A percentile compares a stretch with the other conserved stretches of the same genome.
These are phyloP conservation scores for Chlorella ohadii DNA, from an alignment of 139 green algal species.

Conservation along the genomic window DNA sequence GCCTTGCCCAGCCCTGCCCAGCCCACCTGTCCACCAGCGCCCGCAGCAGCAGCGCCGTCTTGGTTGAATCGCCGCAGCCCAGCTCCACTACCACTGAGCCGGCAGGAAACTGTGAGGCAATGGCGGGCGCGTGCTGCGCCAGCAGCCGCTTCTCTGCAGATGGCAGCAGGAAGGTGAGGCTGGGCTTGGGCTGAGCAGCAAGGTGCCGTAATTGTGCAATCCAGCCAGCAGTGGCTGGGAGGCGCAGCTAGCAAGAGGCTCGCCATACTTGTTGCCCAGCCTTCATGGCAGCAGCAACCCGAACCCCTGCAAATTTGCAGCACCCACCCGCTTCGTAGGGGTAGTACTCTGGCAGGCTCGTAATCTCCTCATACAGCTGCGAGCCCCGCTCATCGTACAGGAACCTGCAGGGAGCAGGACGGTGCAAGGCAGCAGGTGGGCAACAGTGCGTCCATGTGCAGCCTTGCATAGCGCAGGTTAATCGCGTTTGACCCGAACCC, in stretches of 20 bases:
- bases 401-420: background rate
- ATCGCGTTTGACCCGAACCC: no score
- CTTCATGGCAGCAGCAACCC: background rate
- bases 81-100: slow-evolving; percentile 62
- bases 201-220: no score
- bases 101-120: slow-evolving; percentile 45
- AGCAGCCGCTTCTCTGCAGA: slow-evolving; percentile 31
- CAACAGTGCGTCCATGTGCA: background rate
- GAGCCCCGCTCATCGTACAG: slow-evolving; percentile 40
- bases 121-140: slow-evolving; percentile 41
- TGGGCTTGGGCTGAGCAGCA: background rate
- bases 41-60: slow-evolving; percentile 59
- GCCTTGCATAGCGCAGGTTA: no score
- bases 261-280: no score
- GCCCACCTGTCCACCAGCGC: slow-evolving; percentile 29
- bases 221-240: no score
- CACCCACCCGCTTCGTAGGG: slow-evolving; percentile 12
- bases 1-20: no score
- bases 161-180: background rate
- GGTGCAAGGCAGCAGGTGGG: background rate
- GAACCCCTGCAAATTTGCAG: no score
- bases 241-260: no score
- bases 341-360: slow-evolving; percentile 35
- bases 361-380: slow-evolving; percentile 39
- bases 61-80: slow-evolving; percentile 58